Evolutionary conservation across 345 rosid species (phyloP), one percentile per base, ranked within the genome.

Genomic region (Eutrema heterophyllum): DNA sequence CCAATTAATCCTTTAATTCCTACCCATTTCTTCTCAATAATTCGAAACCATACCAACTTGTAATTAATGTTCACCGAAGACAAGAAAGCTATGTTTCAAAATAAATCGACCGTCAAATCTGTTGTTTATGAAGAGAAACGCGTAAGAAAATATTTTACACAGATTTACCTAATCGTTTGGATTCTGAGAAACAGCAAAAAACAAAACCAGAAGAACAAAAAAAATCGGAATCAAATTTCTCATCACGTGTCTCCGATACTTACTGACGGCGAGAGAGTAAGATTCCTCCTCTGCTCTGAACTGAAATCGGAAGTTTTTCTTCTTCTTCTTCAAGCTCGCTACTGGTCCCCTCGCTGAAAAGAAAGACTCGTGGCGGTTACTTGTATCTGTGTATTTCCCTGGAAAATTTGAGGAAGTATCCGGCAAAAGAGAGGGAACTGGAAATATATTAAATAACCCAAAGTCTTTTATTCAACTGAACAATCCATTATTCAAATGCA

Each of bases 351-450:
- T 53, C 72, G 56, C 35, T 33, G 6, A 2, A 58, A 8, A 9
- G 2, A 46, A 16, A 48, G 67, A 35, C 56, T 16, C 66, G 24
- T 24, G 41, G 14, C 74, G 64, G 59, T 59, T 71, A 61, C 59
- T 61, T 71, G 60, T 58, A 5, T 45, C 16, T 40, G 7, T 53
- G 40, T 67, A 27, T 7, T 44, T 44, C 4, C 21, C 2, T 68
- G 64, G 21, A 15, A 63, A 54, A 7, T 12, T 5, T 3, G 45
- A 16, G 14, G 3, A 41, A 54, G 45, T 55, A 7, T 54, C 14
- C 9, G 64, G 55, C 44, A 56, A 69, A 56, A 16, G 64, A 44
- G 73, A 56, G 73, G 73, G 73, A 69, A 68, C 32, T 18, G 21
- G 8, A 15, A 55, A 54, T 40, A 67, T n/a, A 66, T 51, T 38